Conservation (phyloP, 2,329 filamentous ascomycete genomes). For the Xylaria polymorpha region DNA sequence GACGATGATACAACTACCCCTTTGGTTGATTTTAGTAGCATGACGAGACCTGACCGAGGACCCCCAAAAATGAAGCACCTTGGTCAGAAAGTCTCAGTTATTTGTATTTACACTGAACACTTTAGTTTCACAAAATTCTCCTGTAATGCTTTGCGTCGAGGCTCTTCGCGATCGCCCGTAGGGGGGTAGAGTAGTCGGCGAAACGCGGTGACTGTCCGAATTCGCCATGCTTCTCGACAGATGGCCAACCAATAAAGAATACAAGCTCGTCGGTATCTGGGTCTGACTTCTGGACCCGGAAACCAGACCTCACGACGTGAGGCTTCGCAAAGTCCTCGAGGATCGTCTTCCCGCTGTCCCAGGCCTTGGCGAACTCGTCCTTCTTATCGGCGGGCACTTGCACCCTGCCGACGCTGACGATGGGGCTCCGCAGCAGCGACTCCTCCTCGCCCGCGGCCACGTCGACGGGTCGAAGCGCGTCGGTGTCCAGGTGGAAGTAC, state of each 20-base stretch:
- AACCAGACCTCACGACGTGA: slow-evolving; percentile 54
- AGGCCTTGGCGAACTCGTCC: slow-evolving; percentile 51
- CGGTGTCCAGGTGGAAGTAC: slow-evolving; percentile 57
- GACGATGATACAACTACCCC: not conserved
- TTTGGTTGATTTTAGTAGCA: not conserved
- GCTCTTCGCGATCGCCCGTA: slow-evolving; percentile 42
- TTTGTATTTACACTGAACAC: slow-evolving; percentile 14
- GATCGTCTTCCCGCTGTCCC: slow-evolving; percentile 50
- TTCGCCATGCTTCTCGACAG: slow-evolving; percentile 51
- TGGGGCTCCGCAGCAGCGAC: slow-evolving; percentile 47
- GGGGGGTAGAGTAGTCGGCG: slow-evolving; percentile 40
- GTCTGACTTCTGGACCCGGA: slow-evolving; percentile 56
- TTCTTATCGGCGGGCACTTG: slow-evolving; percentile 49
- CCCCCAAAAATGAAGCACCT: not conserved
- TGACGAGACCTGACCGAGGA: not conserved
- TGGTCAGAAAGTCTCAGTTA: not conserved
- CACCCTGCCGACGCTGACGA: slow-evolving; percentile 54
- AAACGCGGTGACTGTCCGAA: slow-evolving; percentile 46
- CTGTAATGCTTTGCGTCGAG: slow-evolving; percentile 50
- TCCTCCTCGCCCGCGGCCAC: slow-evolving; percentile 28
- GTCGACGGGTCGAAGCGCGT: slow-evolving; percentile 39
- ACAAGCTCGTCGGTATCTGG: slow-evolving; percentile 54
- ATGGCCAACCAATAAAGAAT: slow-evolving; percentile 54
- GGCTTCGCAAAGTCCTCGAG: slow-evolving; percentile 49
- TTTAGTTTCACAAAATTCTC: slow-evolving; percentile 45